Evolutionary conservation across 116 monocot species (phyloP).

Genomic region (Trichopus zeylanicus): DNA sequence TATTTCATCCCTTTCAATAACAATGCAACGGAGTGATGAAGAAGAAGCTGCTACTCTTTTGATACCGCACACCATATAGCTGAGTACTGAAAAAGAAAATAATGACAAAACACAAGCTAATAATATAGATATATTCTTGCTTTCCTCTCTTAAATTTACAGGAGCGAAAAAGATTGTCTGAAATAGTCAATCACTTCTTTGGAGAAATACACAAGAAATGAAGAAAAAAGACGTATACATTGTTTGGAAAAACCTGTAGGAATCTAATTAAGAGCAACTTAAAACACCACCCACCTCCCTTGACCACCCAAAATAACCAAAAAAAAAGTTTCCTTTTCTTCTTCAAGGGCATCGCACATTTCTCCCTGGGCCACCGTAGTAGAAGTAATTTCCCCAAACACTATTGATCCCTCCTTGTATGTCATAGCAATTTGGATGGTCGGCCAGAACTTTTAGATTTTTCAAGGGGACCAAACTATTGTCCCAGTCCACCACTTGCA

Average conservation of each 20-base stretch:
- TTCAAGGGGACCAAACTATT: constrained; percentile 52
- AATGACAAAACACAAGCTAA: not conserved
- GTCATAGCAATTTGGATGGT: constrained; percentile 63
- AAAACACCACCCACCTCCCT: not conserved
- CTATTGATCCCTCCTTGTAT: constrained; percentile 42
- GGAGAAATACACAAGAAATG: not conserved
- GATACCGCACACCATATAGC: too few relatives aligned
- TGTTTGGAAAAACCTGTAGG: not conserved
- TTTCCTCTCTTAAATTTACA: constrained; percentile 8
- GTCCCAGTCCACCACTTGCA: constrained; percentile 79
- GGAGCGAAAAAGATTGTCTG: not conserved
- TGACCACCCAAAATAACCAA: constrained; percentile 1
- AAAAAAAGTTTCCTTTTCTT: not conserved
- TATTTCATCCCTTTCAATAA: too few relatives aligned
- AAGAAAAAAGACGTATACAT: constrained; percentile 1
- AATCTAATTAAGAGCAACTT: not conserved
- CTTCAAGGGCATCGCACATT: constrained; percentile 46
- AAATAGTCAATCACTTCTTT: constrained; percentile 7
- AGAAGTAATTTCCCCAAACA: constrained; percentile 77
- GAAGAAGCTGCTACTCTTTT: too few relatives aligned
- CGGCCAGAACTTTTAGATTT: constrained; percentile 45
- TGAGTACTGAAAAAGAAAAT: not conserved
- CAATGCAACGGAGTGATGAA: too few relatives aligned
- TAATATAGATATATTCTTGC: constrained; percentile 4
- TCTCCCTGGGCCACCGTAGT: constrained; percentile 79